Evolutionary conservation across 2,329 filamentous ascomycete species (phyloP), one percentile per base, ranked within the genome.

Genomic region (Verticillium tricorpus): DNA sequence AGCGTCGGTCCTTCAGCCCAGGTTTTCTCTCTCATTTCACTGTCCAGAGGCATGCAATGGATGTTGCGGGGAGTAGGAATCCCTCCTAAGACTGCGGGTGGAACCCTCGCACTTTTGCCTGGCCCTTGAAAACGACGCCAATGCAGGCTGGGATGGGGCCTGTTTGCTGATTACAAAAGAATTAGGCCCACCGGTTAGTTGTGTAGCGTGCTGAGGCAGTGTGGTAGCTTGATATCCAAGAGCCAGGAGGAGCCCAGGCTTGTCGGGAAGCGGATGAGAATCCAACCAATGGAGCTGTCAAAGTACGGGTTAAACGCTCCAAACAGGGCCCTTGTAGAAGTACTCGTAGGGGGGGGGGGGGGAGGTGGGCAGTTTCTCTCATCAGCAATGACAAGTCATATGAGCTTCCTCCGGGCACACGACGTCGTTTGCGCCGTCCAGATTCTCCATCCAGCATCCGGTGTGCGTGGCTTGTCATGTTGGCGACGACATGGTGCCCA

Each of bases 321-420:
- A 50, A 22, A n/a, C 39, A n/a, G n/a, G 22, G 45, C 9, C 9
- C 34, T 14, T 35, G 34, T 8, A 35, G 34, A 35, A 50, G 45
- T n/a, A n/a, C 45, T 50, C 22, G 45, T 14, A 35, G 34, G 12
- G 19, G 19, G 40, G 17, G n/a, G 45, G 19, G n/a, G 34, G 7
- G 7, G 6, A 50, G n/a, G 45, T 50, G 45, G 45, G 45, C n/a
- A 9, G 45, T 14, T 50, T 25, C 45, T 50, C 45, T 50, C 45
- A 50, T 50, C 45, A 50, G 54, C 54, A 56, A n/a, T 56, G 54
- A 56, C 54, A 34, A 56, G 54, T 57, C 55, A 35, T 32, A 37
- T 35, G 28, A n/a, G 31, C 32, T 28, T 4, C 14, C 14, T n/a
- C 31, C 54, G 7, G 5, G 54, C 25, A 56, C 25, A 32, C 25